phyloP scores from a whole-genome alignment of 2,329 filamentous ascomycete genomes.

The Cladorrhinum sp. region DNA sequence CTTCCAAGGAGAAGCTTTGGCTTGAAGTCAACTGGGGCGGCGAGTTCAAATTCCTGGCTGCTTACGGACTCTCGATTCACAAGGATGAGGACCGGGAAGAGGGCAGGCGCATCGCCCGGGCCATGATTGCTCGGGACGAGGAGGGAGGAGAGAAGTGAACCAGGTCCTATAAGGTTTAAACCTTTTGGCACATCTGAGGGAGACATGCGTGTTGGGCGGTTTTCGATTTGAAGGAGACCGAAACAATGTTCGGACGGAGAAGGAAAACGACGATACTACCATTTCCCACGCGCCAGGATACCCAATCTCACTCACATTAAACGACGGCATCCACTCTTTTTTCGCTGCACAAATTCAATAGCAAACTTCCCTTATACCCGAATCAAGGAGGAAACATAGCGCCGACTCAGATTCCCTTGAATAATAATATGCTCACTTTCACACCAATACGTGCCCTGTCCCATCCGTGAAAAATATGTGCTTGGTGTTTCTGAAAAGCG shows the following conservation, averaged over 20 bases:
- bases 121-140: background rate
- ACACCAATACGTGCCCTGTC: no score
- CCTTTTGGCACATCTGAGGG: background rate
- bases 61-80: constrained; percentile 11
- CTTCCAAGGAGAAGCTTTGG: constrained; percentile 11
- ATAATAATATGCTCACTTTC: no score
- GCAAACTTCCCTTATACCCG: no score
- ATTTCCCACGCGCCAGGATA: no score
- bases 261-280: no score
- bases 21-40: constrained; percentile 9
- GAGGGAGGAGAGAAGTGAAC: background rate
- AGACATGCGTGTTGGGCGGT: background rate
- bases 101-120: constrained; percentile 5
- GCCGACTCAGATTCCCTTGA: no score
- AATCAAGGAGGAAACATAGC: no score
- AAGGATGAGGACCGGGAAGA: constrained; percentile 12
- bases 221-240: background rate
- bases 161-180: background rate
- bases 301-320: no score
- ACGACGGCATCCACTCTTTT: no score
- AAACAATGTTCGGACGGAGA: background rate
- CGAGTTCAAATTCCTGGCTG: constrained; percentile 9
- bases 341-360: no score
- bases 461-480: no score
- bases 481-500: no score